A percentile compares a stretch with the other conserved stretches of the same genome.
These are phyloP conservation scores for Trifolium pratense DNA, from an alignment of 306 rosid species.

Conservation along the genomic window DNA sequence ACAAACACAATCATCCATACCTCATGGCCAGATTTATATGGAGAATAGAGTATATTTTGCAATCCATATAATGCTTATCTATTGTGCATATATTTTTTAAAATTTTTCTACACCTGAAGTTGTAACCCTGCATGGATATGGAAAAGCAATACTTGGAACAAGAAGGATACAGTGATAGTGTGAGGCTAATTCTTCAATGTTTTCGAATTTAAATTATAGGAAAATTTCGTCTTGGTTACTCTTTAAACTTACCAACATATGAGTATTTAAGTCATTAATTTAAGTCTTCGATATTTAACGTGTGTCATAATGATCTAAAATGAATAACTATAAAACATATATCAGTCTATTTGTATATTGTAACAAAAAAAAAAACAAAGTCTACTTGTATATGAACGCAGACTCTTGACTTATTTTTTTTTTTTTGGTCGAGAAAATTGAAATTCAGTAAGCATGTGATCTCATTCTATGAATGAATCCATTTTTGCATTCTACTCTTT, in stretches of 20 bases:
- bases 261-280: not conserved
- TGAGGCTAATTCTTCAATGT: slow-evolving; percentile 5
- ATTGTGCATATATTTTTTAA: not conserved
- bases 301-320: not conserved
- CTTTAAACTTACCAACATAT: not conserved
- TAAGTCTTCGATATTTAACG: not conserved
- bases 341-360: too few species aligned
- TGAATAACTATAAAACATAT: not conserved
- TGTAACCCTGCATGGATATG: not conserved
- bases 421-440: too few species aligned
- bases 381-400: too few species aligned
- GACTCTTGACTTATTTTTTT: too few species aligned
- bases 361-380: too few species aligned
- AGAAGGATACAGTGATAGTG: slow-evolving; percentile 4
- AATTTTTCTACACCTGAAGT: slow-evolving; percentile 4
- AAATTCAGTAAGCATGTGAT: too few species aligned
- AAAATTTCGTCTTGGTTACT: not conserved
- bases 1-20: not conserved
- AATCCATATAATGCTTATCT: not conserved
- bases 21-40: not conserved
- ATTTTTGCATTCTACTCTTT: too few species aligned
- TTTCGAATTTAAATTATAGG: not conserved
- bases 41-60: slow-evolving; percentile 18
- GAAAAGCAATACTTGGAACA: not conserved
- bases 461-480: too few species aligned